Evolutionary conservation across 139 green algal genomes (phyloP).

Genomic region (Trebouxia sp.): DNA sequence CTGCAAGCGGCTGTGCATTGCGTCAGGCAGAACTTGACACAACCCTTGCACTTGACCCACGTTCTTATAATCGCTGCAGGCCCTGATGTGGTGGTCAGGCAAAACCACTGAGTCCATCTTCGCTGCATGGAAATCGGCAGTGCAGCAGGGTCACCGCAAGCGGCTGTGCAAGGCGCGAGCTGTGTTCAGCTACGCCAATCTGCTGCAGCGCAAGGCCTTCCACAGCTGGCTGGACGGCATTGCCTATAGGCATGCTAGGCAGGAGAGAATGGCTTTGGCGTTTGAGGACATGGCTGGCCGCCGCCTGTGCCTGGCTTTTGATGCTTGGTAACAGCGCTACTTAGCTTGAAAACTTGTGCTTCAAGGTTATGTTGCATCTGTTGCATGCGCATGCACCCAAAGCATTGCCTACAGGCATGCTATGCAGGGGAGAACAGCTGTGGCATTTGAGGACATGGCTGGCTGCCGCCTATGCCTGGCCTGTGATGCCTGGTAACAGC

Average conservation of each 20-base stretch:
- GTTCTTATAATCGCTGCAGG: too few relatives aligned
- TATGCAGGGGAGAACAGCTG: neutral
- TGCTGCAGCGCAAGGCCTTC: constrained; percentile 30
- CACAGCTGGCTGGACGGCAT: constrained; percentile 4
- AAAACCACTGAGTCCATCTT: constrained; percentile 9
- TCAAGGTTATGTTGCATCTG: neutral
- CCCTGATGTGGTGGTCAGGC: constrained; percentile 28
- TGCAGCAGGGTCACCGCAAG: neutral
- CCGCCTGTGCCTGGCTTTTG: constrained; percentile 27
- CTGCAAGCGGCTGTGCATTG: too few relatives aligned
- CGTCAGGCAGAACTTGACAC: too few relatives aligned
- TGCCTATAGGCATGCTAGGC: neutral
- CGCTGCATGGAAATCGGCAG: neutral
- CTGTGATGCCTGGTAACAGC: neutral
- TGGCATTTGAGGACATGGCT: neutral
- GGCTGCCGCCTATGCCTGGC: neutral
- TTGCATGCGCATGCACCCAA: too few relatives aligned
- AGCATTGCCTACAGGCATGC: too few relatives aligned
- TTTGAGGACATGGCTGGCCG: constrained; percentile 21
- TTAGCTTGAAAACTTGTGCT: too few relatives aligned
- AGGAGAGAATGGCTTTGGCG: neutral
- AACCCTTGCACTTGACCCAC: too few relatives aligned
- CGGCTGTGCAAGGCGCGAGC: constrained; percentile 4
- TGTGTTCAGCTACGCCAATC: constrained; percentile 24
- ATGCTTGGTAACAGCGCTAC: constrained; percentile 32